Percentiles rank a stretch among this genome's conserved stretches.
Conservation (phyloP, 163 green algal species). For the Chloroidium sp. region DNA sequence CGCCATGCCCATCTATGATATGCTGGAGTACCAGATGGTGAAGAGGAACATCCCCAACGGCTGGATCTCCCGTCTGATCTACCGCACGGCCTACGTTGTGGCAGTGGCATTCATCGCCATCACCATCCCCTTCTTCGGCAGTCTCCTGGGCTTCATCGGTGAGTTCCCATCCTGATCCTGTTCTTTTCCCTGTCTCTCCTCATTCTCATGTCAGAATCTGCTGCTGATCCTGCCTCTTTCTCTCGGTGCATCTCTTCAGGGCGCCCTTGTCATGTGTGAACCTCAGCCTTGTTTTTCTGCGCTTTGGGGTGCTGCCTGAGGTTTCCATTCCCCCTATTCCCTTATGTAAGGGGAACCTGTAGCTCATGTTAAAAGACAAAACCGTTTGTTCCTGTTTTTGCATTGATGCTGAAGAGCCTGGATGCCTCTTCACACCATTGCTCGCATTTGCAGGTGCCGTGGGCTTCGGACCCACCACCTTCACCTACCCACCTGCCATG, state of each 20-base stretch:
- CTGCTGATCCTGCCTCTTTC: no score
- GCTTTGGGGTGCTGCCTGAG: no score
- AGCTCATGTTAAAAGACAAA: neutral
- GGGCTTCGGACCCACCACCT: constrained; percentile 19
- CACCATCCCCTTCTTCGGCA: constrained; percentile 15
- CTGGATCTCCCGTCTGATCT: constrained; percentile 8
- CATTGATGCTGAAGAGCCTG: neutral
- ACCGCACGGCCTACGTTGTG: constrained; percentile 13
- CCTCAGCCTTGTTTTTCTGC: no score
- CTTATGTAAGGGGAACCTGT: no score
- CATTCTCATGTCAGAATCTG: neutral
- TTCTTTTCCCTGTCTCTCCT: neutral
- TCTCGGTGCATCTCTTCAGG: no score
- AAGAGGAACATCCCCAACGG: constrained; percentile 1
- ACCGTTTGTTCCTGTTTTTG: neutral
- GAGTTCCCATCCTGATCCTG: neutral
- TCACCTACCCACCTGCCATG: constrained; percentile 18
- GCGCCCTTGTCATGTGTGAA: no score
- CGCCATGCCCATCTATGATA: constrained; percentile 11
- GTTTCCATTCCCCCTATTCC: no score
- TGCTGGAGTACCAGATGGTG: constrained; percentile 7
- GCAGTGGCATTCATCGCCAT: constrained; percentile 16
- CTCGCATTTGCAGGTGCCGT: constrained; percentile 20
- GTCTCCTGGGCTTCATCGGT: neutral
- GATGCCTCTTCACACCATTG: neutral